A percentile compares a stretch with the other conserved stretches of the same genome.
These are phyloP conservation scores for Cucurbita moschata DNA, from an alignment of 306 rosid species.

Conservation along the genomic window DNA sequence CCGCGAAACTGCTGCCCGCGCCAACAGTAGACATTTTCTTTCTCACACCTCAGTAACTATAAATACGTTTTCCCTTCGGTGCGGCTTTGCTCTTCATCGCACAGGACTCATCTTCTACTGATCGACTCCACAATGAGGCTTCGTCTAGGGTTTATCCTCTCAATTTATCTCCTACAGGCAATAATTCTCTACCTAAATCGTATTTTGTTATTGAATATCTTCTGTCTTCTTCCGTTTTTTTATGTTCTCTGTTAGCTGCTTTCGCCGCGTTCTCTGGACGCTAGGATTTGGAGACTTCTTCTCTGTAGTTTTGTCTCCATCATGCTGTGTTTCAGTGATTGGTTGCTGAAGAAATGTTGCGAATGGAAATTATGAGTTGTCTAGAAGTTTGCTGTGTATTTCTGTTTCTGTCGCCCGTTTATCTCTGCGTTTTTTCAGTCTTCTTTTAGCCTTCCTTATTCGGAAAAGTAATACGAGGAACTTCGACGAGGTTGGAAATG, in stretches of 20 bases:
- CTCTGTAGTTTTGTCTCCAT: background rate
- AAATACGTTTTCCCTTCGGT: conserved; percentile 7
- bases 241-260: background rate
- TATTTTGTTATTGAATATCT: background rate
- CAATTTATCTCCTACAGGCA: conserved; percentile 46
- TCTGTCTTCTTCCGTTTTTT: background rate
- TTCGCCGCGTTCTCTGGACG: background rate
- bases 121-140: conserved; percentile 21
- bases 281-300: background rate
- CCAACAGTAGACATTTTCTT: background rate
- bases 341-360: background rate
- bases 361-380: background rate
- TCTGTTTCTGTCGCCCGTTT: background rate
- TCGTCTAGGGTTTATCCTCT: conserved; percentile 24
- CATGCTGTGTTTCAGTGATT: background rate
- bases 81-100: background rate
- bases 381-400: background rate
- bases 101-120: conserved; percentile 2
- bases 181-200: background rate
- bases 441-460: background rate
- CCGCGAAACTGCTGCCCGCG: background rate
- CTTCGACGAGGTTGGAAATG: background rate
- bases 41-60: conserved; percentile 14
- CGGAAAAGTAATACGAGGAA: background rate
- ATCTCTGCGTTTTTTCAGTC: background rate